Percentiles rank a stretch among this genome's conserved stretches.
These are phyloP conservation scores for Knoxia roxburghii DNA, from an alignment of 257 asterid genomes.

Conservation along the genomic window DNA sequence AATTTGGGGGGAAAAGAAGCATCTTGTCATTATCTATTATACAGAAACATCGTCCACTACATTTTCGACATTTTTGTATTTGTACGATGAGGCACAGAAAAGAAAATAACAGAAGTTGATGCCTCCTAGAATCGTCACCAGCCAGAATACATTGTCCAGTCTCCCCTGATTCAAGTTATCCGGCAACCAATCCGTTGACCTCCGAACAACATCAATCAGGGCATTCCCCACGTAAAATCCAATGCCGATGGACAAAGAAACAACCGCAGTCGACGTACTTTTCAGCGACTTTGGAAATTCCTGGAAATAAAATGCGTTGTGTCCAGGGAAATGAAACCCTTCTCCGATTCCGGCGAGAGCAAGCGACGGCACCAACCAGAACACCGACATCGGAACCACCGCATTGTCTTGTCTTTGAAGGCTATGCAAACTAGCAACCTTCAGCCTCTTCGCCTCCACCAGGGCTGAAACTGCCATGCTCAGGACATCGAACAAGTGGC, in stretches of 20 bases:
- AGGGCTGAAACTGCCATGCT: slow-evolving; percentile 51
- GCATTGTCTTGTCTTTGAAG: background rate
- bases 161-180: slow-evolving; percentile 12
- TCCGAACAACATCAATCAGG: slow-evolving; percentile 5
- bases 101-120: slow-evolving; percentile 13
- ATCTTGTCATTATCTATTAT: too few relatives aligned
- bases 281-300: slow-evolving; percentile 51
- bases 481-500: slow-evolving; percentile 17
- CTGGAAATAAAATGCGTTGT: slow-evolving; percentile 47
- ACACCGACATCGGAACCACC: slow-evolving; percentile 30
- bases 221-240: slow-evolving; percentile 9
- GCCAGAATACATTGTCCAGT: slow-evolving; percentile 16
- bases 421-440: slow-evolving; percentile 15
- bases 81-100: slow-evolving; percentile 11
- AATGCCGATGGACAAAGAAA: slow-evolving; percentile 40
- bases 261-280: slow-evolving; percentile 50
- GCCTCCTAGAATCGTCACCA: background rate
- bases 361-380: slow-evolving; percentile 50
- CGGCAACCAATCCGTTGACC: slow-evolving; percentile 15
- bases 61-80: background rate
- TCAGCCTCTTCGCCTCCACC: slow-evolving; percentile 51
- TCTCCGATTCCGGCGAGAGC: slow-evolving; percentile 45
- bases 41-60: too few relatives aligned
- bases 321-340: slow-evolving; percentile 56
- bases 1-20: too few relatives aligned